Evolutionary conservation across 805 yeast genomes (phyloP).

Genomic region (Zygotorulaspora chibaensis): DNA sequence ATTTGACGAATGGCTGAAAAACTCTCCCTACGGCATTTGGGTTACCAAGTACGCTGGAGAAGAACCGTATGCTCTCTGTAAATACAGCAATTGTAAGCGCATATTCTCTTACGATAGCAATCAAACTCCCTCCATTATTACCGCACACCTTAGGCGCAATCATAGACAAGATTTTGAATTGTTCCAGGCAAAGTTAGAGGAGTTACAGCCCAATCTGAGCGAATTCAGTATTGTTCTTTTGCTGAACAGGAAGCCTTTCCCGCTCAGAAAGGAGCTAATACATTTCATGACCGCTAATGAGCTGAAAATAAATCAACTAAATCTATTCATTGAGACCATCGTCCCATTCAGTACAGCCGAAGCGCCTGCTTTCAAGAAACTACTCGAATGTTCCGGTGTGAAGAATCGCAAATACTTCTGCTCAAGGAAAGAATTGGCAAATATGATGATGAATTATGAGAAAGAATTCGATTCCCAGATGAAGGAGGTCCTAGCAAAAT

Average conservation of each 20-base stretch:
- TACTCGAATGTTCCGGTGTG: slow-evolving; percentile 9
- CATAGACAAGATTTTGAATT: slow-evolving; percentile 14
- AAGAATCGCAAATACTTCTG: slow-evolving; percentile 5
- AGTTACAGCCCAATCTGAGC: slow-evolving; percentile 7
- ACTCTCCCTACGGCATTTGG: slow-evolving; percentile 17
- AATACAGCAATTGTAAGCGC: slow-evolving; percentile 12
- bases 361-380: slow-evolving; percentile 8
- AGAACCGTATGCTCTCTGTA: slow-evolving; percentile 14
- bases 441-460: slow-evolving; percentile 11
- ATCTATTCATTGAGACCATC: slow-evolving; percentile 11
- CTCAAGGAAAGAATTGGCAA: slow-evolving; percentile 9
- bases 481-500: slow-evolving; percentile 8
- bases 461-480: slow-evolving; percentile 11
- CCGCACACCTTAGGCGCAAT: slow-evolving; percentile 11
- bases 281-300: slow-evolving; percentile 7
- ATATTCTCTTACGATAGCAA: slow-evolving; percentile 12
- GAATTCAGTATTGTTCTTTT: slow-evolving; percentile 1
- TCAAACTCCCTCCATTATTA: slow-evolving; percentile 14
- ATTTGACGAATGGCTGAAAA: slow-evolving; percentile 14
- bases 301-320: slow-evolving; percentile 11
- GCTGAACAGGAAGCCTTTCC: slow-evolving; percentile 9
- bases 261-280: slow-evolving; percentile 10
- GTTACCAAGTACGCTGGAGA: slow-evolving; percentile 13
- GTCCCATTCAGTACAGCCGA: slow-evolving; percentile 11
- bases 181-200: slow-evolving; percentile 6